A percentile compares a stretch with the other conserved stretches of the same genome.
Conservation (phyloP, 1,284 basidiomycete genomes). For the Gomphus bonarii region DNA sequence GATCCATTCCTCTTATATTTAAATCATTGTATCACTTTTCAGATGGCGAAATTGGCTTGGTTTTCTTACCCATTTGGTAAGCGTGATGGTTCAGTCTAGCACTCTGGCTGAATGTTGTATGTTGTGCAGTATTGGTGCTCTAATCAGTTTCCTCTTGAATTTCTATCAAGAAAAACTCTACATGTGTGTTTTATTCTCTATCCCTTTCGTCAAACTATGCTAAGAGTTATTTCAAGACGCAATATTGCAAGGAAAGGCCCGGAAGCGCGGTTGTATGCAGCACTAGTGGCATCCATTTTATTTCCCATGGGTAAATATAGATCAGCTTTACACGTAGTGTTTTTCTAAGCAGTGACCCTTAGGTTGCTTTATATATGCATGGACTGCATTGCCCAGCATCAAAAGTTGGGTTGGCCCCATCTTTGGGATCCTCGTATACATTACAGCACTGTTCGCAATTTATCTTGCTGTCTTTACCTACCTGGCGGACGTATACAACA, state of each 20-base stretch:
- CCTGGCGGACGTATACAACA: slow-evolving; percentile 66
- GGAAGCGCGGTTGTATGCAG: slow-evolving; percentile 63
- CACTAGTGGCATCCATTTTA: slow-evolving; percentile 53
- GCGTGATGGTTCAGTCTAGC: slow-evolving; percentile 18
- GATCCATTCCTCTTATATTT: slow-evolving; percentile 56
- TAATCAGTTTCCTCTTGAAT: slow-evolving; percentile 47
- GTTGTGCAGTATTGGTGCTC: slow-evolving; percentile 44
- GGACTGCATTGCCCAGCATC: slow-evolving; percentile 41
- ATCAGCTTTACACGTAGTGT: slow-evolving; percentile 21
- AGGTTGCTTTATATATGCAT: slow-evolving; percentile 38
- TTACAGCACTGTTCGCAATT: slow-evolving; percentile 29
- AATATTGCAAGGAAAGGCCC: slow-evolving; percentile 46
- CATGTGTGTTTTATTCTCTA: slow-evolving; percentile 26
- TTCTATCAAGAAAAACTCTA: slow-evolving; percentile 62
- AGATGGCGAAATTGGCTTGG: slow-evolving; percentile 49
- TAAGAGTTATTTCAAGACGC: slow-evolving; percentile 28
- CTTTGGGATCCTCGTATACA: slow-evolving; percentile 39
- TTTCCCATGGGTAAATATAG: slow-evolving; percentile 55
- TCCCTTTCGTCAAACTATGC: background rate
- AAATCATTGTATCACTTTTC: slow-evolving; percentile 53
- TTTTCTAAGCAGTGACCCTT: background rate
- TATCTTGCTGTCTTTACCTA: slow-evolving; percentile 63
- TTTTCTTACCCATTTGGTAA: slow-evolving; percentile 51
- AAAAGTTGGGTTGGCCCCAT: slow-evolving; percentile 44
- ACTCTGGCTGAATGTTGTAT: slow-evolving; percentile 2